phyloP scores from a whole-genome alignment of 2,329 filamentous ascomycete genomes.

The Diaporthe vaccinii region DNA sequence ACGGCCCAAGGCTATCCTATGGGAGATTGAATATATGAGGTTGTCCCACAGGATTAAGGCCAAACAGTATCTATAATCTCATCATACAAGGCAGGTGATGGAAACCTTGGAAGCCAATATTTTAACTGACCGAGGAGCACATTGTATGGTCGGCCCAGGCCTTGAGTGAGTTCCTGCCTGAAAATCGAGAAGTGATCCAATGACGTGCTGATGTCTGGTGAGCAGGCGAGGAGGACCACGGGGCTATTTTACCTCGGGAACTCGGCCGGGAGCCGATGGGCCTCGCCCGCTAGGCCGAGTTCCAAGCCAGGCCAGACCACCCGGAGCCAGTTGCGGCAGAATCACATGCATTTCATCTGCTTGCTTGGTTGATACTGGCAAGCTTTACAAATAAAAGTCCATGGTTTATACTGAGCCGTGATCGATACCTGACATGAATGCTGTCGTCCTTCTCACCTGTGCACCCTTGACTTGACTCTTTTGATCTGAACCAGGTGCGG shows the following conservation, averaged over 20 bases:
- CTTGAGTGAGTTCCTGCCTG: too few relatives aligned
- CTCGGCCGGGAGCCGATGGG: slow-evolving; percentile 11
- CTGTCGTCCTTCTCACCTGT: not conserved
- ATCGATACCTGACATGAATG: not conserved
- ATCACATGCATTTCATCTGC: slow-evolving; percentile 33
- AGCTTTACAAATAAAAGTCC: slow-evolving; percentile 11
- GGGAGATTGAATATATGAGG: too few relatives aligned
- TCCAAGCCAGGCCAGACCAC: not conserved
- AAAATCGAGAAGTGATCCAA: not conserved
- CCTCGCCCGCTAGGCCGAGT: slow-evolving; percentile 12
- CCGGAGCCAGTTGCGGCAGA: not conserved
- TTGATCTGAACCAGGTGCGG: not conserved
- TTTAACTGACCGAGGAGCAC: too few relatives aligned
- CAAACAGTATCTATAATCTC: not conserved
- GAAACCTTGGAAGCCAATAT: not conserved
- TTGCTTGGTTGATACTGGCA: not conserved
- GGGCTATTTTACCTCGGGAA: slow-evolving; percentile 34
- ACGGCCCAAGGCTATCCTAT: too few relatives aligned
- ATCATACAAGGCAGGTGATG: not conserved
- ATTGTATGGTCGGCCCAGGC: too few relatives aligned
- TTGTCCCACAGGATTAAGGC: not conserved
- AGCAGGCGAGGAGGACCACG: not conserved
- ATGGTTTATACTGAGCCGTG: not conserved
- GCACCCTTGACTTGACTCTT: not conserved
- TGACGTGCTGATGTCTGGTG: slow-evolving; percentile 33